Evolutionary conservation across 257 asterid species (phyloP), one percentile per base, ranked within the genome.

Genomic region (Nicotiana tabacum): DNA sequence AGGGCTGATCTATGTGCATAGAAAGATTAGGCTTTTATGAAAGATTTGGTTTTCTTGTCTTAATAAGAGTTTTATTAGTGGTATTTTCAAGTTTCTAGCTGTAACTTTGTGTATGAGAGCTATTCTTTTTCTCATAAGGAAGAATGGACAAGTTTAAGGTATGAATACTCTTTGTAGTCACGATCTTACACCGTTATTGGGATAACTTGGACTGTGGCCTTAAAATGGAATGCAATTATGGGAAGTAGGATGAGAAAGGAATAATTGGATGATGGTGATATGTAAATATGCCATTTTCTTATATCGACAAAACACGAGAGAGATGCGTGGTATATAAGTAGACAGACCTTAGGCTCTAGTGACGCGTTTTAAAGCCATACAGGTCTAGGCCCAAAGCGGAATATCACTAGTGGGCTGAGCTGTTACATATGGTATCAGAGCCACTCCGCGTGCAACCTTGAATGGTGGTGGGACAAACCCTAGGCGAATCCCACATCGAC

Each of bases 251-350:
- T 46, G 15, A 53, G 57, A 43, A 43, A 2, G 69, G 33, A 77
- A 57, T 77, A 65, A 81, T 37, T 78, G 86, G 70, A 83, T 77
- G 80, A 66, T 15, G 46, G 46, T 53, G 39, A 77, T 72, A 55
- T 78, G 80, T 53, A 35, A 66, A 55, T 83, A 48, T 83, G 48
- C 64, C 11, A 5, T 67, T 16, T 68, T 68, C 48, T 43, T 11
- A 43, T 43, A 43, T 43, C 11, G 48, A 39, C 48, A 43, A 43
- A 43, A 8, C 2, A 43, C 10, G 11, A 2, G 2, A 43, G 1
- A 43, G 39, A 4, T 37, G 46, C 46, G 5, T 37, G 46, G 46
- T 37, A 37, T 6, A 37, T 37, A 37, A 37, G 46, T 37, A 37
- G 46, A 37, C 9, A 37, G 0, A 11, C 3, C 48, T 43, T 43